Base-by-base conservation (phyloP, 257 asterid genomes). In the Anisodus tanguticus region DNA sequence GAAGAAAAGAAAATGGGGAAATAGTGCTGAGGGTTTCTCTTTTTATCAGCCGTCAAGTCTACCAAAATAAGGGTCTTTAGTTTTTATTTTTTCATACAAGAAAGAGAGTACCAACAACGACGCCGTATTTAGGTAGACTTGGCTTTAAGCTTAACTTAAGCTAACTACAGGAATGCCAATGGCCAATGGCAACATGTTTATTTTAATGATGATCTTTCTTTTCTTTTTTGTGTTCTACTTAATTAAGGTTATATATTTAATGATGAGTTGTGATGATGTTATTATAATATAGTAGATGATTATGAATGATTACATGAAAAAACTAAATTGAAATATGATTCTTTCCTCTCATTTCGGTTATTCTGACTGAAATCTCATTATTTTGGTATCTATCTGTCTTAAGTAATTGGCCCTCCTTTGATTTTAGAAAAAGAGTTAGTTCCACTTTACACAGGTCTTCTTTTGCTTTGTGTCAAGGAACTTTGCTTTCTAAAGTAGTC, bases 51-150 rank as follows among this genome's bases (percentile, higher is more conserved):
- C 83, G 53, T 53, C 85, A 88, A 91, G 92, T 91, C 94, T 87
- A 86, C 89, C 93, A 51, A 90, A 88, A 88, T 90, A 87, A 87
- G 89, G 88, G 86, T 82, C 86, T 26, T 58, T 17, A 67, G n/a
- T 41, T 55, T 58, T 17, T 0, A 5, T 6, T 58, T 17, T 58
- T 5, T 58, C 64, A 58, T 0, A 16, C 5, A 41, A 41, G 5
- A 41, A 43, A 69, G 26, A 63, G 62, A 54, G 82, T 80, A 84
- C 62, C 88, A 79, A 85, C 16, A 10, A 87, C 90, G 92, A 83
- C 90, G 85, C 88, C 92, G 91, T 90, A 92, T 89, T 90, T 87
- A 79, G 87, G 92, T 91, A 88, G 92, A 92, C 94, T 88, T 91
- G 91, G 85, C 72, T 85, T 58, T 78, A 69, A 84, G 85, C 82